phyloP scores from a whole-genome alignment of 495 filamentous ascomycete species.

The Paragyromitra xinjiangensis region DNA sequence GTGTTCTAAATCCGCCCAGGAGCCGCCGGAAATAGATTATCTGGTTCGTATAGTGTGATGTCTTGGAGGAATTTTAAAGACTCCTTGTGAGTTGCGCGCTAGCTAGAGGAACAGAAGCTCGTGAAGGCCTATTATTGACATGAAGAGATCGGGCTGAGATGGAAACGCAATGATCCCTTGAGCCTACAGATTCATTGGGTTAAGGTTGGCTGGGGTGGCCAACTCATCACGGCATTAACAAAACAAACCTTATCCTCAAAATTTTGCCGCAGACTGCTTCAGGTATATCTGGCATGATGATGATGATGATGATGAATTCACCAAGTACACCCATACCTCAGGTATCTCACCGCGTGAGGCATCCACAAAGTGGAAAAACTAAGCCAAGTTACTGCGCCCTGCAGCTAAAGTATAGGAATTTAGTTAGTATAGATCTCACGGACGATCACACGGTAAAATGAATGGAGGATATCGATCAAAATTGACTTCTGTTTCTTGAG shows the following conservation, averaged over 20 bases:
- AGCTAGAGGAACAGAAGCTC: no score
- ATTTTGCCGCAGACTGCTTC: background rate
- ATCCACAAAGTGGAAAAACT: background rate
- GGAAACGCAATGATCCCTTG: background rate
- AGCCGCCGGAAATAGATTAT: no score
- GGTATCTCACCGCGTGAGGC: background rate
- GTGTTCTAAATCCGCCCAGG: no score
- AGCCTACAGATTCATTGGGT: background rate
- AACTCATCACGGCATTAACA: background rate
- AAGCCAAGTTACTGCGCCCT: background rate
- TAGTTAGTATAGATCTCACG: background rate
- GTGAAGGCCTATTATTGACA: no score
- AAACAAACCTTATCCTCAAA: background rate
- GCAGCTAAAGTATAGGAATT: background rate
- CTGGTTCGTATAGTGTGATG: no score
- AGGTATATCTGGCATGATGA: background rate
- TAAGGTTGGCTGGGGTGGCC: background rate
- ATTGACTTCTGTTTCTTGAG: background rate
- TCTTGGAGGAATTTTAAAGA: no score
- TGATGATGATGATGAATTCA: no score
- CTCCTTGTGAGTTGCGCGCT: no score
- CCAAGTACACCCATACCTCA: background rate
- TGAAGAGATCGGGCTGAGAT: no score
- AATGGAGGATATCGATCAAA: no score
- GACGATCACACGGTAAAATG: background rate